Percentiles rank a stretch among this genome's conserved stretches.
Conservation (phyloP, 768 basidiomycete genomes). For the Pisolithus microcarpus region DNA sequence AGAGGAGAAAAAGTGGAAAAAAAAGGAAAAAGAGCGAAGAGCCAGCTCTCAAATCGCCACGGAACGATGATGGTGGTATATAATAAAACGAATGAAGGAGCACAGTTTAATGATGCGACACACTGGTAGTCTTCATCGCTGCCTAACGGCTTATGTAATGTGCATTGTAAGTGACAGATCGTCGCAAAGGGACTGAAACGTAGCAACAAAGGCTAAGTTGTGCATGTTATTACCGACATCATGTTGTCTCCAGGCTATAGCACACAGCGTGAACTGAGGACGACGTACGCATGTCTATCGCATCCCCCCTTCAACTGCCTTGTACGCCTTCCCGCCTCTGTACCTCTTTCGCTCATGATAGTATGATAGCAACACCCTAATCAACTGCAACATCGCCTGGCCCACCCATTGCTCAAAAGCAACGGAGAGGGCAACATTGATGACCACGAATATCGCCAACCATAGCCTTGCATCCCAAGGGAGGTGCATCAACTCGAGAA, state of each 20-base stretch:
- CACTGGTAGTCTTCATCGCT: no score
- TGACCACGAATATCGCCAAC: slow-evolving; percentile 56
- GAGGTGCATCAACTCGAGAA: slow-evolving; percentile 74
- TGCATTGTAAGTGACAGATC: no score
- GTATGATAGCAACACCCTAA: slow-evolving; percentile 42
- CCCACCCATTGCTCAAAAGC: slow-evolving; percentile 74
- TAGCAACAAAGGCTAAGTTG: no score
- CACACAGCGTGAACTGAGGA: no score
- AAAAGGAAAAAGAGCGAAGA: slow-evolving; percentile 22
- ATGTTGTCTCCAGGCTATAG: no score
- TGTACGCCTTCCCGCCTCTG: slow-evolving; percentile 73
- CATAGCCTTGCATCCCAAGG: slow-evolving; percentile 61
- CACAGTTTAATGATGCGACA: no score
- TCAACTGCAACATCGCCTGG: slow-evolving; percentile 44
- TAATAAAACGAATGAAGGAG: slow-evolving; percentile 6
- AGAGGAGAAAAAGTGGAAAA: no score
- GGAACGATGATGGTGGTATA: slow-evolving; percentile 1
- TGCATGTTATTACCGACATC: no score
- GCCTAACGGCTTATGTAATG: no score
- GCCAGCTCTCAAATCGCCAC: slow-evolving; percentile 31
- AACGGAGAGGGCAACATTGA: slow-evolving; percentile 68
- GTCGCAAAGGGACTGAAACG: no score
- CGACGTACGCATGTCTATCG: slow-evolving; percentile 18
- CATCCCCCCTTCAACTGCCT: slow-evolving; percentile 74
- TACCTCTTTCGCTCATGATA: slow-evolving; percentile 39